A percentile compares a stretch with the other conserved stretches of the same genome.
Conservation (phyloP, 139 green algal genomes). For the Dunaliella sp. region DNA sequence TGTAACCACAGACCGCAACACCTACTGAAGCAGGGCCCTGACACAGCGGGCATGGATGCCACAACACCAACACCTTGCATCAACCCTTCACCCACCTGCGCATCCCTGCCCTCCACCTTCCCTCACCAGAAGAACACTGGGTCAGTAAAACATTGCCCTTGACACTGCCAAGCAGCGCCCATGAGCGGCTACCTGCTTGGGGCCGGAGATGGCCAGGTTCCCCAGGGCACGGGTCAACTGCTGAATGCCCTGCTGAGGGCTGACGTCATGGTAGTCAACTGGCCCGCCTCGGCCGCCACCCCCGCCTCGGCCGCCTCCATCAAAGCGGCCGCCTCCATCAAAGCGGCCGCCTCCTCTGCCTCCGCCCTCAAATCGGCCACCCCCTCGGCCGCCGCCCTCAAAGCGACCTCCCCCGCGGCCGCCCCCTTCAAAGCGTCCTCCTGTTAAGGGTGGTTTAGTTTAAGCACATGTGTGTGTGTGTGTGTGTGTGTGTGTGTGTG, state of each 20-base stretch:
- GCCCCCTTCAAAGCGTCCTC: not conserved
- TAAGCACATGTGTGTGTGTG: not conserved
- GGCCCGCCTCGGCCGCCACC: not conserved
- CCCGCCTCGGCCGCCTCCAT: not conserved
- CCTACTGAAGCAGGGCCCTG: too few relatives aligned
- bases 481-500: not conserved
- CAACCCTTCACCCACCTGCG: too few relatives aligned
- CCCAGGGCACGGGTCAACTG: not conserved
- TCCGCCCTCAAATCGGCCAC: not conserved
- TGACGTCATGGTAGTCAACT: not conserved
- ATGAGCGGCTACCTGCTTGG: not conserved
- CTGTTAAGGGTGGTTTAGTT: not conserved
- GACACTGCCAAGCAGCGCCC: too few relatives aligned
- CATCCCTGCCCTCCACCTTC: too few relatives aligned
- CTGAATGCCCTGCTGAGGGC: not conserved
- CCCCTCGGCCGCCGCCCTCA: not conserved
- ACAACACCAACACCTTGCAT: too few relatives aligned
- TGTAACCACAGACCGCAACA: too few relatives aligned
- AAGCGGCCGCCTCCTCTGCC: not conserved
- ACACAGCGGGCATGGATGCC: too few relatives aligned
- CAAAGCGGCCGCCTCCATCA: not conserved
- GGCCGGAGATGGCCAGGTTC: not conserved
- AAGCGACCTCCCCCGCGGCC: not conserved
- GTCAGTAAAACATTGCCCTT: too few relatives aligned
- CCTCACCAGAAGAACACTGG: too few relatives aligned